Conservation (phyloP, 768 basidiomycete species). For the Termitomyces sp. region DNA sequence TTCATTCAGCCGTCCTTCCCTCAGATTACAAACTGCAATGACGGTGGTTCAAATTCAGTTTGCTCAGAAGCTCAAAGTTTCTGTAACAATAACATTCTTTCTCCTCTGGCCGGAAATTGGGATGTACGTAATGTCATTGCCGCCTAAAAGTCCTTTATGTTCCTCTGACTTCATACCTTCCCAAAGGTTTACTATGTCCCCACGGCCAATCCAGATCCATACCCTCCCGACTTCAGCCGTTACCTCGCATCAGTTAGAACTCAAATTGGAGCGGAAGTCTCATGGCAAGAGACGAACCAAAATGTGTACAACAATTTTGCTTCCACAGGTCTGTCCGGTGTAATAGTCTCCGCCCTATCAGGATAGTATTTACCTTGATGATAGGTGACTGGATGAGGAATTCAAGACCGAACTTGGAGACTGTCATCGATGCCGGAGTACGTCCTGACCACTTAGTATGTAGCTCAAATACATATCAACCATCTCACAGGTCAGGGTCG, state of each 20-base stretch:
- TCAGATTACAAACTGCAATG: slow-evolving; percentile 50
- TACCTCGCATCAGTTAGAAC: slow-evolving; percentile 24
- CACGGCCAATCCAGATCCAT: slow-evolving; percentile 38
- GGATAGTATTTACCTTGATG: neutral
- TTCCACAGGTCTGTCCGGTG: slow-evolving; percentile 28
- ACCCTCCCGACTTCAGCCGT: slow-evolving; percentile 37
- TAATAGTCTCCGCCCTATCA: neutral
- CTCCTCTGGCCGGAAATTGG: slow-evolving; percentile 46
- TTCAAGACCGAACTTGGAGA: slow-evolving; percentile 42
- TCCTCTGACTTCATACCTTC: neutral
- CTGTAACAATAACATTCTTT: slow-evolving; percentile 54
- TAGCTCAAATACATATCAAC: neutral
- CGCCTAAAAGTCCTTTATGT: neutral
- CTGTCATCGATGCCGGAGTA: slow-evolving; percentile 53
- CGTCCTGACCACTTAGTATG: slow-evolving; percentile 9
- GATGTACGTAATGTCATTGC: slow-evolving; percentile 29
- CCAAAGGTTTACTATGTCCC: slow-evolving; percentile 44
- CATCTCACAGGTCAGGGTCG: slow-evolving; percentile 29
- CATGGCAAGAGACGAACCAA: slow-evolving; percentile 35
- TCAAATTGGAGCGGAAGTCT: slow-evolving; percentile 38
- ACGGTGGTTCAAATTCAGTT: slow-evolving; percentile 36
- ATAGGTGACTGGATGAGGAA: slow-evolving; percentile 56
- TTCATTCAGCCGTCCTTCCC: neutral
- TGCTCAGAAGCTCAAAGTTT: slow-evolving; percentile 53
- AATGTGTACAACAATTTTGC: slow-evolving; percentile 46